A percentile compares a stretch with the other conserved stretches of the same genome.
phyloP scores from a whole-genome alignment of 176 grass and related monocot genomes.

The Cenchrus americanus region DNA sequence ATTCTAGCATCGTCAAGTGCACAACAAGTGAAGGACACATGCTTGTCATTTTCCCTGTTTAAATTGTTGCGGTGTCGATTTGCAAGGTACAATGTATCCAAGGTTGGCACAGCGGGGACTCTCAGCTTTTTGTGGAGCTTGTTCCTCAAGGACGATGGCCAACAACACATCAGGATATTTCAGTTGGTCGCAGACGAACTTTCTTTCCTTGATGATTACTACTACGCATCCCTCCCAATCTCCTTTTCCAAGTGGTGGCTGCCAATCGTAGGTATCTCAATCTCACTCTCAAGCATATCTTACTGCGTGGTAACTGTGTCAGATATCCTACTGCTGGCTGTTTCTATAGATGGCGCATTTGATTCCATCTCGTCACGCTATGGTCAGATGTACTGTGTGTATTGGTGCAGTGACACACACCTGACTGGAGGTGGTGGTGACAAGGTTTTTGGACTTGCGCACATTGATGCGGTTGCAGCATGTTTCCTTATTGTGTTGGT shows the following conservation, averaged over 20 bases:
- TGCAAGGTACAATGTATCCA: not conserved
- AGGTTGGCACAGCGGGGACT: no score
- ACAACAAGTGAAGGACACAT: not conserved
- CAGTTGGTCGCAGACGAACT: not conserved
- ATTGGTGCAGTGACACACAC: no score
- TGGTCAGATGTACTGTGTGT: not conserved
- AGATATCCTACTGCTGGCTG: no score
- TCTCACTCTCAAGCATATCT: not conserved
- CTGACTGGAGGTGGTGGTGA: no score
- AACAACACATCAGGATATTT: no score
- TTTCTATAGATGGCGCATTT: no score
- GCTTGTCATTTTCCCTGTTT: not conserved
- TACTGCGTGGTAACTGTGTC: not conserved
- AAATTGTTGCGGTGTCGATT: constrained; percentile 9
- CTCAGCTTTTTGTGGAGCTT: no score
- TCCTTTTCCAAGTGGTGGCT: not conserved
- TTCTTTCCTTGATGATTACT: not conserved
- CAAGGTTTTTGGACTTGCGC: not conserved
- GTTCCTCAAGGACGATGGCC: no score
- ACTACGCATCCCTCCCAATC: not conserved
- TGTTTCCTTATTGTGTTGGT: not conserved
- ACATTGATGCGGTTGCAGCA: no score
- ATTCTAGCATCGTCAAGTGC: not conserved
- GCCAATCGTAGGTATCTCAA: not conserved
- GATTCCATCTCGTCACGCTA: no score